phyloP scores from a whole-genome alignment of 1,139 yeast genomes.

The Yamadazyma jaroonii region DNA sequence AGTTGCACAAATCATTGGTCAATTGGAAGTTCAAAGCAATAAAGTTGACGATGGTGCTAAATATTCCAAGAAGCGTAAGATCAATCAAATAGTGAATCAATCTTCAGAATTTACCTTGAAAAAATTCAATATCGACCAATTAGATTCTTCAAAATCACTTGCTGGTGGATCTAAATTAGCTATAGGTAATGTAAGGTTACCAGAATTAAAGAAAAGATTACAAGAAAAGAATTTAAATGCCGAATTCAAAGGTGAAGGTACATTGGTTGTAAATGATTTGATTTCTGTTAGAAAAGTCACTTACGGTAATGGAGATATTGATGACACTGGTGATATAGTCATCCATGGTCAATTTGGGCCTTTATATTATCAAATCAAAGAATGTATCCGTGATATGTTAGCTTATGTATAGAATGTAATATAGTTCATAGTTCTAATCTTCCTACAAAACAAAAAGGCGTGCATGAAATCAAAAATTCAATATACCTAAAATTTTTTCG shows the following conservation, averaged over 20 bases:
- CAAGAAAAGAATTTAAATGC: conserved; percentile 62
- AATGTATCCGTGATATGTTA: conserved; percentile 70
- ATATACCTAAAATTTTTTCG: conserved; percentile 2
- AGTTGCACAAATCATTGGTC: conserved; percentile 81
- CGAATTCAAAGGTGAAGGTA: conserved; percentile 92
- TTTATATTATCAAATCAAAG: conserved; percentile 77
- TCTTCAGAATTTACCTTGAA: conserved; percentile 38
- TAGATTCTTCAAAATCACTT: conserved; percentile 8
- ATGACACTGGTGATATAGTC: conserved; percentile 72
- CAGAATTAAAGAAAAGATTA: conserved; percentile 71
- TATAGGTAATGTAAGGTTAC: conserved; percentile 84
- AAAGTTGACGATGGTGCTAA: conserved; percentile 8
- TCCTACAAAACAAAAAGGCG: too few relatives aligned
- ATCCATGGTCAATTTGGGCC: conserved; percentile 81
- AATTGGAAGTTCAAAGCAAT: conserved; percentile 47
- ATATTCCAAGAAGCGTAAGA: conserved; percentile 17
- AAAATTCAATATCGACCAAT: conserved; percentile 16
- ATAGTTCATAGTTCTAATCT: not conserved
- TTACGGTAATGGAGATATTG: conserved; percentile 35
- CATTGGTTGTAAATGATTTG: conserved; percentile 76
- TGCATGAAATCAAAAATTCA: not conserved
- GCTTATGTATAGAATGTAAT: conserved; percentile 55
- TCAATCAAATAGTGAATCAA: conserved; percentile 32
- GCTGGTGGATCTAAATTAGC: conserved; percentile 47
- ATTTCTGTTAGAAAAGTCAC: conserved; percentile 75